Conservation (phyloP, 345 rosid species). For the Salix koriyanagi region DNA sequence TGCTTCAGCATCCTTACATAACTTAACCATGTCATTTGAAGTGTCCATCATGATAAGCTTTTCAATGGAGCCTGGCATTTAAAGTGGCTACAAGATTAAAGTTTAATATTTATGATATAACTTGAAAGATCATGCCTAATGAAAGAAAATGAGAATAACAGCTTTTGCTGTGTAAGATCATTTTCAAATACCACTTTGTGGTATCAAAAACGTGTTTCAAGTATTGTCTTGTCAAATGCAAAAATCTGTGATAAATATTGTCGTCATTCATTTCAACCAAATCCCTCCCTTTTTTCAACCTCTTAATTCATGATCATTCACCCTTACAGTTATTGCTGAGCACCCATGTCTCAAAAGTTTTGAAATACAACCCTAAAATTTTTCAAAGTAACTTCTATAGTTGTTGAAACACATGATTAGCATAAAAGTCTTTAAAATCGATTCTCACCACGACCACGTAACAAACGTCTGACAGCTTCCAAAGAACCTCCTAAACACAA, state of each 20-base stretch:
- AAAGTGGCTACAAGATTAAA: background rate
- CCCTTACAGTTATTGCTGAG: too few species aligned
- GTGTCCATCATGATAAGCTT: conserved; percentile 92
- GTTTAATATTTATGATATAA: background rate
- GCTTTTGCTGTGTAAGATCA: background rate
- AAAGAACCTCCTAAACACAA: conserved; percentile 84
- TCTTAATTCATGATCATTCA: too few species aligned
- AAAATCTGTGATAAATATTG: too few species aligned
- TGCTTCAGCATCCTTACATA: conserved; percentile 44
- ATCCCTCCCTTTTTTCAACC: too few species aligned
- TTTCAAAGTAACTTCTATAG: background rate
- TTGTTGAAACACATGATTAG: background rate
- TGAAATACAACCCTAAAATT: too few species aligned
- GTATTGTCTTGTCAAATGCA: background rate
- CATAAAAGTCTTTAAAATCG: background rate
- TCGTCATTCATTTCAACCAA: too few species aligned
- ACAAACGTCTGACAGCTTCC: conserved; percentile 51
- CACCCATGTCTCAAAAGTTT: background rate
- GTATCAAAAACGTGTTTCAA: background rate
- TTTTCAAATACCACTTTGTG: too few species aligned
- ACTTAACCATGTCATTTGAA: conserved; percentile 76
- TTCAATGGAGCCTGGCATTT: conserved; percentile 64
- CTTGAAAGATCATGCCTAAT: too few species aligned
- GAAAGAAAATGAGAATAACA: too few species aligned
- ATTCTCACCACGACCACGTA: conserved; percentile 70